Evolutionary conservation across 768 basidiomycete genomes (phyloP).

Genomic region (Imleria badia): DNA sequence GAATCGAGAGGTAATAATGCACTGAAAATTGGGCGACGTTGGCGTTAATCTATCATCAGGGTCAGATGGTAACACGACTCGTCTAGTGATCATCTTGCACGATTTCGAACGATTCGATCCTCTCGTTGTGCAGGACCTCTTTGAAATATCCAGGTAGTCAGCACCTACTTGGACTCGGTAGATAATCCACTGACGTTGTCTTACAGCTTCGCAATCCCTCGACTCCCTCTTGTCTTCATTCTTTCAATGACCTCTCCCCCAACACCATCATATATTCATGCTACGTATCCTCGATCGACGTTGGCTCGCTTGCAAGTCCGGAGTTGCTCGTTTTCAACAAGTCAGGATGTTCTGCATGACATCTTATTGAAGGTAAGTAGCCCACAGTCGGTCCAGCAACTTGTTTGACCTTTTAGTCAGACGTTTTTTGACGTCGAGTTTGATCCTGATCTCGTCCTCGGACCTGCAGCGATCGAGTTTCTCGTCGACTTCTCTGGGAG

Average conservation of each 20-base stretch:
- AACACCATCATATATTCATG: conserved; percentile 55
- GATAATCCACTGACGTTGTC: neutral
- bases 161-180: neutral
- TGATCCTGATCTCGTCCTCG: conserved; percentile 59
- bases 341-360: conserved; percentile 48
- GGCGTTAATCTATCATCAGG: conserved; percentile 4
- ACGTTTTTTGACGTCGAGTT: conserved; percentile 66
- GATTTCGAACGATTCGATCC: conserved; percentile 76
- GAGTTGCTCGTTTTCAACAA: conserved; percentile 50
- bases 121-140: conserved; percentile 61
- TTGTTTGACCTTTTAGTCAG: conserved; percentile 29
- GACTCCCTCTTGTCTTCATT: conserved; percentile 64
- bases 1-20: conserved; percentile 38
- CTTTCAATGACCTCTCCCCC: conserved; percentile 58
- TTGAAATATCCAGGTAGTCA: conserved; percentile 67
- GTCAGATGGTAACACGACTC: conserved; percentile 24
- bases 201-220: conserved; percentile 49
- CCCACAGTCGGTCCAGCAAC: neutral
- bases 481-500: conserved; percentile 57
- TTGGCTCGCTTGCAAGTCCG: conserved; percentile 57
- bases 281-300: conserved; percentile 57
- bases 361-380: conserved; percentile 51
- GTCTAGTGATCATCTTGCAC: conserved; percentile 62
- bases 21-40: neutral
- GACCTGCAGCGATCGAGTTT: conserved; percentile 54